A percentile compares a stretch with the other conserved stretches of the same genome.
Conservation (phyloP, 139 green algal species). For the Yamagishiella unicocca region DNA sequence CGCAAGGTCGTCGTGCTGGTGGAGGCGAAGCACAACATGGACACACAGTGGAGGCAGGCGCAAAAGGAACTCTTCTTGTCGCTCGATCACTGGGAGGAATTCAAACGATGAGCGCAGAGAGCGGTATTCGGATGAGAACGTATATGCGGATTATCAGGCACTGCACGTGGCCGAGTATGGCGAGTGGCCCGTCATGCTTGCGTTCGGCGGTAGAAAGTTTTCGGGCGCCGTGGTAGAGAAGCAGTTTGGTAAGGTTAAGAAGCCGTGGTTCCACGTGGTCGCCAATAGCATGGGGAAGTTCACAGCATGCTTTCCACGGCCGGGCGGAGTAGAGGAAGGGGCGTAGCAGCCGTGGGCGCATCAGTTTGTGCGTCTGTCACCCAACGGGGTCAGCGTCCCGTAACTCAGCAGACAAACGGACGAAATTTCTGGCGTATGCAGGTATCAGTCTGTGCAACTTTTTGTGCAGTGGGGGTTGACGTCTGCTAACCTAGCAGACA, state of each 20-base stretch:
- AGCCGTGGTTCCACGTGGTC: constrained; percentile 14
- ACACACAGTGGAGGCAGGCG: background rate
- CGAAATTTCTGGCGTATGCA: too few relatives aligned
- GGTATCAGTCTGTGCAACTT: too few relatives aligned
- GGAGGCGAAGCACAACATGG: constrained; percentile 45
- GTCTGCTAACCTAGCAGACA: too few relatives aligned
- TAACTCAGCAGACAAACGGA: too few relatives aligned
- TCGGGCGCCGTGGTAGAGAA: constrained; percentile 3
- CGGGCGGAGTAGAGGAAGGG: too few relatives aligned
- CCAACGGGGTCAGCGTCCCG: too few relatives aligned
- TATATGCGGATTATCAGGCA: background rate
- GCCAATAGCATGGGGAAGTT: constrained; percentile 28
- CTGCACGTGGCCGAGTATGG: background rate
- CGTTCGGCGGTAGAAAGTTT: constrained; percentile 20
- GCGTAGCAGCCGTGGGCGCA: too few relatives aligned
- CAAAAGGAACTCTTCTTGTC: background rate
- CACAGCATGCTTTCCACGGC: too few relatives aligned
- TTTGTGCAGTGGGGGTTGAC: too few relatives aligned
- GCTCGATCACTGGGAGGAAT: background rate
- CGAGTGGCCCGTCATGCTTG: background rate
- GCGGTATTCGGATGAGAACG: background rate
- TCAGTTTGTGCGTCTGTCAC: too few relatives aligned
- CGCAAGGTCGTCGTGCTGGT: constrained; percentile 27
- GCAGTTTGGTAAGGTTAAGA: constrained; percentile 26
- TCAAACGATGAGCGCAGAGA: background rate